Base-by-base conservation (phyloP, 352 stramenopile genomes). In the Pythium monospermum region DNA sequence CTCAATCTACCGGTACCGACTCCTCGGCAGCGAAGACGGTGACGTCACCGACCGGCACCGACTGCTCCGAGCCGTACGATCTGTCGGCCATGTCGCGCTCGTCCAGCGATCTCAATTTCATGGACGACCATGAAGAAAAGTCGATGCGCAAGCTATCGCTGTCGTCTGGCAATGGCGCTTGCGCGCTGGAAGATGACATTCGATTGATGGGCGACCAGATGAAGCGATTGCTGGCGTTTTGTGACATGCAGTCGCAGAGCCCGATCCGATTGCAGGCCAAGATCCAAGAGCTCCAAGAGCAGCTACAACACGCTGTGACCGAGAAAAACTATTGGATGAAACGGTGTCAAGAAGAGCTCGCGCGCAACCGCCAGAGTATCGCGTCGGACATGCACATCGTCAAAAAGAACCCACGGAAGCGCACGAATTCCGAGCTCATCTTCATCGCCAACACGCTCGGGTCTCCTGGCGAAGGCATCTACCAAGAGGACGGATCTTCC, bases 251-350 rank as follows among this genome's bases (percentile, higher is more conserved):
- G 51, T 54, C 73, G 33, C 73, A 92, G 58, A 91, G 76, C 37
- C 77, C 83, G 35, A 60, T 88, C 48, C 73, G 71, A 1, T 41
- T 94, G 59, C 76, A 91, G 42, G 68, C 69, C 47, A 87, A 87
- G 71, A 85, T 94, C 57, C 68, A 73, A 37, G 76, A 90, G 48
- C 68, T 94, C 33, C 59, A 90, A 63, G 74, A 91, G 47, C 73
- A 91, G 61, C 70, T 94, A 25, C 73, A 77, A 13, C 68, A 79
- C 52, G 81, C 72, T 25, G 70, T 91, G 39, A 69, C 73, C 12
- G 83, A 94, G 68, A 94, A 94, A 64, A 91, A 94, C 57, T 92
- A 94, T 64, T 94, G 83, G 83, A 88, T 91, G 73, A 87, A 89
- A 57, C 77, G 79, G 19, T 91, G 79, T 63, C 82, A 89, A 45